Base-by-base conservation (phyloP, 2,329 filamentous ascomycete genomes). In the Paracoccidioides lutzii region DNA sequence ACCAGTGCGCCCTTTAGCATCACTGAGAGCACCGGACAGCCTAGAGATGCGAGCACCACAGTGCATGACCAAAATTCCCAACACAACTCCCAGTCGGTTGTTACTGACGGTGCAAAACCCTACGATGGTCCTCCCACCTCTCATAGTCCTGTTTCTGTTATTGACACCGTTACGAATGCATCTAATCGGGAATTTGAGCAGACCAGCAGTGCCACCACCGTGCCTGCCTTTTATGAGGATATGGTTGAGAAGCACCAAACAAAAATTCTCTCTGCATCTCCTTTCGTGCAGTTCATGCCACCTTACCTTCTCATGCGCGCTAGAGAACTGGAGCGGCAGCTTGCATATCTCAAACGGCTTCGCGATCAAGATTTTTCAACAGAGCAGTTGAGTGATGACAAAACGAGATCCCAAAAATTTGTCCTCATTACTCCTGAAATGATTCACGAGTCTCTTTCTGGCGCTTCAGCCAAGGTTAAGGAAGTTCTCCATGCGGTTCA, bases 401-500 rank as follows among this genome's bases (percentile, higher is more conserved):
- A 85, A 60, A 65, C 73, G 5, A 82, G 80, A 48, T 78, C 80
- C 0, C 83, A 87, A 56, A 84, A 83, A 38, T 98, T 98, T 62
- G 85, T 94, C 62, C 79, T 98, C 8, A 94, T 98, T 59, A 88
- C 87, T 59, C 91, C 93, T 0, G 88, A 95, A 63, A 97, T 97
- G 90, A 87, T 98, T 0, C 88, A 95, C 63, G 81, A 86, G 57
- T 83, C 89, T 48, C 83, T 88, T 0, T 84, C 88, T 54, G 84
- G 85, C 62, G 87, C 88, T 3, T 88, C 90, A 0, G 82, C 83
- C 46, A 89, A 95, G 66, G 88, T 96, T 37, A 90, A 90, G 74
- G 91, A 97, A 64, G 89, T 97, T 51, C 74, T 98, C 5, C 90
- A 93, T 67, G 93, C 93, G 28, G 90, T 96, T 10, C 90, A 97